Conservation (phyloP, 495 filamentous ascomycete species). For the Oidiodendron maius region DNA sequence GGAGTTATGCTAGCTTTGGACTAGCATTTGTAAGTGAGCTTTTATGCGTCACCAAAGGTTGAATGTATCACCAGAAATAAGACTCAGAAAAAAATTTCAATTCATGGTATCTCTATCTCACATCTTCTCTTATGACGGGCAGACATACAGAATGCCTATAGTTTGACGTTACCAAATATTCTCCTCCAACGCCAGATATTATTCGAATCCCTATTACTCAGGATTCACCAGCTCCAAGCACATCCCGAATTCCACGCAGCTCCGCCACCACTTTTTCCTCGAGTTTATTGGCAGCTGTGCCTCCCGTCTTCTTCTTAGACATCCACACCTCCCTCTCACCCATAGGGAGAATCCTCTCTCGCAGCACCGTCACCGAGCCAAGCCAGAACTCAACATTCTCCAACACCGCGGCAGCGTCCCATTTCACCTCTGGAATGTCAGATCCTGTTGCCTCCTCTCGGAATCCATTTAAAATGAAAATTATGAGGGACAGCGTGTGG, state of each 20-base stretch:
- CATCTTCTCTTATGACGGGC: too few relatives aligned
- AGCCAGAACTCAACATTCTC: constrained; percentile 79
- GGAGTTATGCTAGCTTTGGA: too few relatives aligned
- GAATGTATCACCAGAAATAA: too few relatives aligned
- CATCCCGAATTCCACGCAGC: constrained; percentile 47
- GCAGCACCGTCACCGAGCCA: constrained; percentile 49
- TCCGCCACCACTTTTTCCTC: constrained; percentile 69
- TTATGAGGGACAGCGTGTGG: constrained; percentile 69
- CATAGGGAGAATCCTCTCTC: constrained; percentile 65
- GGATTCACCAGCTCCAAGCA: constrained; percentile 17
- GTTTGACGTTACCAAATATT: neutral
- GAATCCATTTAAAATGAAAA: constrained; percentile 55
- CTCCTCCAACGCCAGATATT: neutral
- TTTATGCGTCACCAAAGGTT: too few relatives aligned
- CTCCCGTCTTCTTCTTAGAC: constrained; percentile 43
- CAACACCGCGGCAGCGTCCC: constrained; percentile 61
- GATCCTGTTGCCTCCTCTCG: constrained; percentile 52
- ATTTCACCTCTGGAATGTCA: constrained; percentile 62
- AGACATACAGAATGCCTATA: neutral
- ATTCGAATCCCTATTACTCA: neutral
- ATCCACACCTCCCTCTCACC: constrained; percentile 64
- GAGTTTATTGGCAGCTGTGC: constrained; percentile 47
- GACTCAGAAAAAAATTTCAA: neutral
- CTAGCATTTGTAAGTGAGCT: too few relatives aligned
- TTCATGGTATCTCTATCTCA: neutral